phyloP scores from a whole-genome alignment of 192 early-diverging fungal species.

The Entomortierella beljakovae region DNA sequence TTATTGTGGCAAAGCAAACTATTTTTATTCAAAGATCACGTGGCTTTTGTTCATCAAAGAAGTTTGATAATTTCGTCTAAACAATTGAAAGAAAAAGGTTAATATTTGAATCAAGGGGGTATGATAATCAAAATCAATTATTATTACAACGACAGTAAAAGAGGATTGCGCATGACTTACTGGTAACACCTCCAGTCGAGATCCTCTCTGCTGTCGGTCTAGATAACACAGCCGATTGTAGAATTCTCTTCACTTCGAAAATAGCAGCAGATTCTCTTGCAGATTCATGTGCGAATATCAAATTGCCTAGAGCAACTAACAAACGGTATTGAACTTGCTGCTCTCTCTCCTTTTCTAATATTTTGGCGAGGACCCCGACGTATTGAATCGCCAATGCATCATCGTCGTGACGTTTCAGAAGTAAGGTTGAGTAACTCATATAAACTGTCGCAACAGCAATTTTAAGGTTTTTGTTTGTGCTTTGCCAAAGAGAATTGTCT shows the following conservation, averaged over 20 bases:
- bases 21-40: not conserved
- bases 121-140: not conserved
- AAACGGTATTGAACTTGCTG: slow-evolving; percentile 70
- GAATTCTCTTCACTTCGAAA: slow-evolving; percentile 27
- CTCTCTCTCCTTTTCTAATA: slow-evolving; percentile 67
- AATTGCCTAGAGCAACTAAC: slow-evolving; percentile 72
- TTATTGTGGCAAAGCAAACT: not conserved
- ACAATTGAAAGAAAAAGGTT: not conserved
- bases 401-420: slow-evolving; percentile 53
- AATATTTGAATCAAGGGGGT: not conserved
- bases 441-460: slow-evolving; percentile 49
- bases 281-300: slow-evolving; percentile 61
- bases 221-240: slow-evolving; percentile 36
- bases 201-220: slow-evolving; percentile 43
- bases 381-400: slow-evolving; percentile 66
- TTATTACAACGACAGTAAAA: not conserved
- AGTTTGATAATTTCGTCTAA: slow-evolving; percentile 43
- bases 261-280: slow-evolving; percentile 50
- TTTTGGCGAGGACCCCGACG: slow-evolving; percentile 61
- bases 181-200: slow-evolving; percentile 18
- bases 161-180: slow-evolving; percentile 29
- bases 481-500: slow-evolving; percentile 42
- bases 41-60: not conserved
- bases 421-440: slow-evolving; percentile 61
- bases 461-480: slow-evolving; percentile 54